Evolutionary conservation across 129 eudicot genomes (phyloP), one percentile per base, ranked within the genome.

Genomic region (Rutidosis leptorrhynchoides): DNA sequence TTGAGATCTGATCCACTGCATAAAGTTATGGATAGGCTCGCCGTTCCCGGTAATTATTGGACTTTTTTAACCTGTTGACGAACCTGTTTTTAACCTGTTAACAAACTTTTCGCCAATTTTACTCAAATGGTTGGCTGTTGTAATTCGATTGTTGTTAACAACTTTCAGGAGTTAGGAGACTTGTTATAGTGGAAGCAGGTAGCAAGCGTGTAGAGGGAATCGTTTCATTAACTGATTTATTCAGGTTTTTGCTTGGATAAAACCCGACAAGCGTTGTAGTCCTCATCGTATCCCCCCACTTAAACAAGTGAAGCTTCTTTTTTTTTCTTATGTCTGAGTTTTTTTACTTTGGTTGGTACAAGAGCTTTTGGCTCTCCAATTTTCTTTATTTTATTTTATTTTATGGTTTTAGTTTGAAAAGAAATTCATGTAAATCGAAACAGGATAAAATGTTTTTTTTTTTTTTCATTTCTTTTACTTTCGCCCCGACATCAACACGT

Each of bases 191-290:
- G 80, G 96, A 88, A 71, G 91, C 96, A 45, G 96, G 96, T 24
- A 88, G 92, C 85, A 88, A 85, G 85, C 91, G 92, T 7, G 96
- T 88, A 24, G 96, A 88, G 77, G 96, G 96, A 19, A 76, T 88
- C 54, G 77, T 88, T 32, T 84, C 96, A 8, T 55, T 88, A 58
- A 83, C 84, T 65, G 96, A 88, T 65, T 81, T 88, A 70, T 84
- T 88, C 80, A 76, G 67, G 71, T 84, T 88, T 80, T 83, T 88
- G 85, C 81, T 88, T 58, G 89, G 92, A 58, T 88, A 81, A n/a
- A n/a, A 68, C 61, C 17, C 8, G 12, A 29, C 52, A 54, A 68
- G 26, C 32, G 26, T 17, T 49, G 26, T 68, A 52, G 62, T 56
- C 72, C 40, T 54, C 66, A 51, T 60, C 70, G 54, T 54, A 59